A percentile compares a stretch with the other conserved stretches of the same genome.
phyloP scores from a whole-genome alignment of 257 asterid species.

The Handroanthus guayacan region DNA sequence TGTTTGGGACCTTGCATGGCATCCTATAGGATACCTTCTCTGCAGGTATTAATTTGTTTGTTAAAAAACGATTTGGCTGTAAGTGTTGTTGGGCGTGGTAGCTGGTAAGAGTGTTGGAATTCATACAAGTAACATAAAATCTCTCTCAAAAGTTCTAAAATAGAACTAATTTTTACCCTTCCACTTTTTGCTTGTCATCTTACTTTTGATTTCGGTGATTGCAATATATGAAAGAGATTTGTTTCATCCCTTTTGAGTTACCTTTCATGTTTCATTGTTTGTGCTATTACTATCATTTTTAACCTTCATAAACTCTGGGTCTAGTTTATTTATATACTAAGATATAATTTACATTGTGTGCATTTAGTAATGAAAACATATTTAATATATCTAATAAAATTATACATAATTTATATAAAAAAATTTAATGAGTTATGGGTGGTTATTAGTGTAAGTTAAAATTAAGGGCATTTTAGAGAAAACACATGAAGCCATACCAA shows the following conservation, averaged over 20 bases:
- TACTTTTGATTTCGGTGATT: constrained; percentile 5
- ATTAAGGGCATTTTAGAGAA: too few relatives aligned
- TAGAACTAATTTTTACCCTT: not conserved
- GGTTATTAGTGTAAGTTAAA: too few relatives aligned
- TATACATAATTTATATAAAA: too few relatives aligned
- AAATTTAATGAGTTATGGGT: too few relatives aligned
- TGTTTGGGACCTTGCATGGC: constrained; percentile 99
- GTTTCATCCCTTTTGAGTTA: not conserved
- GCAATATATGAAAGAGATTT: not conserved
- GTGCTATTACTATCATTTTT: not conserved
- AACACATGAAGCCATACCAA: too few relatives aligned
- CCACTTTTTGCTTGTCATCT: constrained; percentile 18
- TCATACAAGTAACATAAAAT: too few relatives aligned
- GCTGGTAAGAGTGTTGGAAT: not conserved
- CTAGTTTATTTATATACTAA: too few relatives aligned
- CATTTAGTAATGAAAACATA: too few relatives aligned
- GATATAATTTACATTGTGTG: too few relatives aligned
- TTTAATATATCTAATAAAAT: too few relatives aligned
- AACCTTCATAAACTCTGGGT: not conserved
- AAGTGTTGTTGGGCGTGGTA: too few relatives aligned
- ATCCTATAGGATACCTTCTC: constrained; percentile 94
- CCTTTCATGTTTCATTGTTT: not conserved
- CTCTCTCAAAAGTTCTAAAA: constrained; percentile 2
- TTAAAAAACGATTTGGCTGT: not conserved
- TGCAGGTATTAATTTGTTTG: constrained; percentile 68